Percentiles rank a stretch among this genome's conserved stretches.
Conservation (phyloP, 2,329 filamentous ascomycete genomes). For the Botryosphaeria dothidea region DNA sequence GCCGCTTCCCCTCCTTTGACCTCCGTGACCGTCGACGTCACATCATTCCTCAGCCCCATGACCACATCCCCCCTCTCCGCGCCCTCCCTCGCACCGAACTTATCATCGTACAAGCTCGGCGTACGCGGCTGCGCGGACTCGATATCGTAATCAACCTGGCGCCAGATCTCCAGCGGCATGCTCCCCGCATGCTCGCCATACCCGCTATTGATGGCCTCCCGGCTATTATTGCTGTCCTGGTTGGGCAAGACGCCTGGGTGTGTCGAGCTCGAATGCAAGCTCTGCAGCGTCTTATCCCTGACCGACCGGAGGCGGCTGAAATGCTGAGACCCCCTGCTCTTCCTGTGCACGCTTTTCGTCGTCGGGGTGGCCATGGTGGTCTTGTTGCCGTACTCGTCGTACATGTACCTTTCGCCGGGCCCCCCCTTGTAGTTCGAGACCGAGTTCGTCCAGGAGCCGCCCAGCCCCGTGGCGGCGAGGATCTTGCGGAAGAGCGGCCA, state of each 20-base stretch:
- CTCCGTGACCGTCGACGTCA: neutral
- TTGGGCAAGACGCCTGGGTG: neutral
- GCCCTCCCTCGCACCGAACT: neutral
- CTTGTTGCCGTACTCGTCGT: constrained; percentile 14
- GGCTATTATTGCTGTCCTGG: neutral
- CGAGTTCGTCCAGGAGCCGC: neutral
- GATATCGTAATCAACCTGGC: constrained; percentile 20
- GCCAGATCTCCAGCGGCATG: constrained; percentile 19
- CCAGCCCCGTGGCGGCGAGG: constrained; percentile 25
- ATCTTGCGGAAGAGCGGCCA: constrained; percentile 49
- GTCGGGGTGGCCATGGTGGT: neutral
- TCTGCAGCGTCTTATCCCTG: neutral
- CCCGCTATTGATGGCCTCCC: constrained; percentile 11
- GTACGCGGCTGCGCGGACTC: neutral
- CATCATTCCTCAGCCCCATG: neutral
- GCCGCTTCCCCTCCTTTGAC: neutral
- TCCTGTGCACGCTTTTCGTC: neutral
- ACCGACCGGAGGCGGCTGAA: constrained; percentile 5
- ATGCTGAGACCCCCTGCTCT: neutral
- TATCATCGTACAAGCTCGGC: neutral
- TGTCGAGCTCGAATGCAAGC: neutral
- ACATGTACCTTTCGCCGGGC: neutral
- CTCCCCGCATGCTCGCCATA: neutral
- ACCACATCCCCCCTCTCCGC: neutral
- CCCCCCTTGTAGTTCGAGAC: neutral